Evolutionary conservation across 164 flowering plant genomes (phyloP), one percentile per base, ranked within the genome.

Genomic region (Dillenia suffruticosa): DNA sequence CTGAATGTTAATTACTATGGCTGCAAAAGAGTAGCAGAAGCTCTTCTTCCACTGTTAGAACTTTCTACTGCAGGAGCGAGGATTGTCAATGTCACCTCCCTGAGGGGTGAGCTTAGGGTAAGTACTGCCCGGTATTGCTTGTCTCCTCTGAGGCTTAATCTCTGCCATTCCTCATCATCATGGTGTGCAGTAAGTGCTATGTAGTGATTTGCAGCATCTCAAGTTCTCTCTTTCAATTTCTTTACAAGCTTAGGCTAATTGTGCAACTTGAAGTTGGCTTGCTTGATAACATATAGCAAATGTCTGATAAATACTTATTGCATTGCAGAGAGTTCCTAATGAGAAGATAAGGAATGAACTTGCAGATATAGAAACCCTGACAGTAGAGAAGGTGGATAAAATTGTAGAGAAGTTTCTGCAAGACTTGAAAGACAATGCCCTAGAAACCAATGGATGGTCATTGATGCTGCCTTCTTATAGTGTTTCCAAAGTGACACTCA

Each of bases 391-490:
- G 62, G 49, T 84, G 43, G 79, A 84, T 14, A 32, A 11, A 13
- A 53, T 82, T n/a, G 24, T 81, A 51, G 66, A 69, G 53, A 69
- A 48, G 10, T 84, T 81, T 57, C 57, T 77, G 64, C 61, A 68
- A 19, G 88, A 84, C 61, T 26, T 81, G 66, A 73, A 78, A 62
- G 56, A 75, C 5, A 67, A 79, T 51, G 47, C 46, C 12, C 71
- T 81, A 5, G 81, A 80, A 63, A 76, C 49, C 40, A 82, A 77
- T 43, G 84, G 84, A 32, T 84, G 89, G 89, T 58, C 76, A 12
- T 51, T 57, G 54, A 84, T 81, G 86, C 72, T 79, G 51, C 85
- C 85, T 9, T 70, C 82, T 3, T 80, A 81, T 51, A 81, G 88
- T 67, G 74, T 84, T 44, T 81, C 86, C 16, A 84, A 82, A 72